Evolutionary conservation across 768 basidiomycete genomes (phyloP).

Genomic region (Amanita rubescens): DNA sequence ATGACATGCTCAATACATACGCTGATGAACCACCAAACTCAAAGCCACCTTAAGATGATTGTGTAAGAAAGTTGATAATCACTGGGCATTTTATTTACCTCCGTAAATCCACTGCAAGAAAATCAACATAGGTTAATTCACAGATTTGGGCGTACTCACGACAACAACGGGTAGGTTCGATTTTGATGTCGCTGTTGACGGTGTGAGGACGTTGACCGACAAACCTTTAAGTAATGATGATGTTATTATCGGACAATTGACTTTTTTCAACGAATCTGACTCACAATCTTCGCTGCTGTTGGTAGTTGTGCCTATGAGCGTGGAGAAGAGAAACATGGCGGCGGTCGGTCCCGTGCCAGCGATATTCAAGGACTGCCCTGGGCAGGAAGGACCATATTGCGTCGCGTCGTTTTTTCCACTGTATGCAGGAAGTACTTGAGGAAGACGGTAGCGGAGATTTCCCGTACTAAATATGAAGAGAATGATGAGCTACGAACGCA

Average conservation of each 20-base stretch:
- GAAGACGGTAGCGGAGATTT: constrained; percentile 28
- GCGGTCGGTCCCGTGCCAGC: no score
- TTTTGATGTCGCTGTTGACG: constrained; percentile 16
- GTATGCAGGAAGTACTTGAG: constrained; percentile 22
- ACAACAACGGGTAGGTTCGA: constrained; percentile 34
- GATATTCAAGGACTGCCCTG: constrained; percentile 17
- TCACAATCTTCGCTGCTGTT: constrained; percentile 20
- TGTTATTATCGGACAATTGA: not conserved
- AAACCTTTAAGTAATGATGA: constrained; percentile 25
- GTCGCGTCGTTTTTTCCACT: constrained; percentile 26
- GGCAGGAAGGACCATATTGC: constrained; percentile 30
- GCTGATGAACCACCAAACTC: constrained; percentile 19
- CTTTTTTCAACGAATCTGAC: not conserved
- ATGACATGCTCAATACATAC: not conserved
- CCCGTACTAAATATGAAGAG: constrained; percentile 21
- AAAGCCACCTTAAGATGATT: constrained; percentile 23
- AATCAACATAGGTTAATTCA: not conserved
- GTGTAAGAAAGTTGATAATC: not conserved
- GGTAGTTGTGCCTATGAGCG: no score
- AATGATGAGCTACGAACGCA: not conserved
- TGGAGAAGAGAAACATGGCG: no score
- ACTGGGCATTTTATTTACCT: constrained; percentile 11
- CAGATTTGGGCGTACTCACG: constrained; percentile 17
- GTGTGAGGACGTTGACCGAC: constrained; percentile 32
- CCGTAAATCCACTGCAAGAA: constrained; percentile 25